These are phyloP conservation scores for Elsinoe arachidis DNA, from an alignment of 2,329 filamentous ascomycete species.

Conservation along the genomic window DNA sequence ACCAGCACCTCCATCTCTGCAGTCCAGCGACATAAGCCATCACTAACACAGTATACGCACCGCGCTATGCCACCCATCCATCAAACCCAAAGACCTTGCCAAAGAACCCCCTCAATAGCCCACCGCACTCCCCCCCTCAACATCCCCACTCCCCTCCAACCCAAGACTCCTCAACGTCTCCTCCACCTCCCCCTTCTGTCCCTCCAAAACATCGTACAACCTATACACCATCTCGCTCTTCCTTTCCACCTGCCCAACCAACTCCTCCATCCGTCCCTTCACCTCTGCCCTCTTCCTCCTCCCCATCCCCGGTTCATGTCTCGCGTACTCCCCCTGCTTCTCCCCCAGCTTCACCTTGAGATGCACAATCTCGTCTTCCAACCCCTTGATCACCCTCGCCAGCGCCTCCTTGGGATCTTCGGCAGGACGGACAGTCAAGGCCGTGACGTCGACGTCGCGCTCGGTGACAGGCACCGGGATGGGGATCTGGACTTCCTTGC, in stretches of 20 bases:
- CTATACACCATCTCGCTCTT: constrained; percentile 75
- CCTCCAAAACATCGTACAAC: constrained; percentile 75
- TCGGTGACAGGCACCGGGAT: constrained; percentile 26
- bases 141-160: constrained; percentile 20
- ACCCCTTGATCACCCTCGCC: constrained; percentile 70
- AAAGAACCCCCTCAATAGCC: constrained; percentile 1
- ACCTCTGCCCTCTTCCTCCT: constrained; percentile 56
- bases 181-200: constrained; percentile 54
- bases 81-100: background rate
- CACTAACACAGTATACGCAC: background rate
- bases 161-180: constrained; percentile 36
- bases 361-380: constrained; percentile 72
- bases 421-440: constrained; percentile 51
- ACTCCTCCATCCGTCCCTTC: constrained; percentile 50
- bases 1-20: background rate
- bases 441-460: constrained; percentile 38
- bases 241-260: constrained; percentile 57
- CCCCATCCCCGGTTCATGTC: constrained; percentile 57
- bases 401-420: constrained; percentile 65
- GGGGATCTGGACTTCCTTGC: constrained; percentile 36
- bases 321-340: constrained; percentile 55
- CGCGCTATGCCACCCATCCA: background rate
- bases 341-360: constrained; percentile 60
- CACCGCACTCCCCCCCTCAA: constrained; percentile 22
- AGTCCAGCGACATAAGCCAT: background rate